phyloP scores from a whole-genome alignment of 257 asterid species.

The Solanum appendiculatum region DNA sequence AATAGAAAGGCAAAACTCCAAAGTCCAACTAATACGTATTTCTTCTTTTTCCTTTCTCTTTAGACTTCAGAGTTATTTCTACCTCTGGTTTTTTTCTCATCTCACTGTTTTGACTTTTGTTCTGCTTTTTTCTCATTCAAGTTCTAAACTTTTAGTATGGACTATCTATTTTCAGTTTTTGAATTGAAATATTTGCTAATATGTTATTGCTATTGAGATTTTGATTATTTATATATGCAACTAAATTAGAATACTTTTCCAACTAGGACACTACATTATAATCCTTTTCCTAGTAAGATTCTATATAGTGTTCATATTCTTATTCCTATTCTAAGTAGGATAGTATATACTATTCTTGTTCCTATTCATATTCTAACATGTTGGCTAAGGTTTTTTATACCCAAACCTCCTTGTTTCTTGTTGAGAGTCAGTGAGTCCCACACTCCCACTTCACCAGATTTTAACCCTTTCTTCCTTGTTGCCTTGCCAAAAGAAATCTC shows the following conservation, averaged over 20 bases:
- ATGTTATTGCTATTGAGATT: background rate
- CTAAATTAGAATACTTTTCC: background rate
- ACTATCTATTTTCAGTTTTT: no score
- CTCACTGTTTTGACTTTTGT: background rate
- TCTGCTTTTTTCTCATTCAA: no score
- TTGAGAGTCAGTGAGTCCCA: background rate
- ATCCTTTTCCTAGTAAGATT: background rate
- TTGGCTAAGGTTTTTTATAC: background rate
- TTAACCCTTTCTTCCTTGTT: background rate
- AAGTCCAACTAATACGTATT: background rate
- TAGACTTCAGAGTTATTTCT: background rate
- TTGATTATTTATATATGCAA: background rate
- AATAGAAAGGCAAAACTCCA: background rate
- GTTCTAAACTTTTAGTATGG: no score
- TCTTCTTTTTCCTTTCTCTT: background rate
- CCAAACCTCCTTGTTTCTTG: background rate
- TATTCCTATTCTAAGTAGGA: background rate
- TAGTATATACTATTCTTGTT: background rate
- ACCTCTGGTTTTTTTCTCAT: background rate
- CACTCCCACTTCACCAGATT: background rate
- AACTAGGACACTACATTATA: background rate
- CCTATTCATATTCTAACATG: background rate
- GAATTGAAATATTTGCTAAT: no score
- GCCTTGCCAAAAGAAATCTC: background rate
- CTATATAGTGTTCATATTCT: background rate